These are phyloP conservation scores for Hapsidospora chrysogenum DNA, from an alignment of 495 filamentous ascomycete species.

Conservation along the genomic window DNA sequence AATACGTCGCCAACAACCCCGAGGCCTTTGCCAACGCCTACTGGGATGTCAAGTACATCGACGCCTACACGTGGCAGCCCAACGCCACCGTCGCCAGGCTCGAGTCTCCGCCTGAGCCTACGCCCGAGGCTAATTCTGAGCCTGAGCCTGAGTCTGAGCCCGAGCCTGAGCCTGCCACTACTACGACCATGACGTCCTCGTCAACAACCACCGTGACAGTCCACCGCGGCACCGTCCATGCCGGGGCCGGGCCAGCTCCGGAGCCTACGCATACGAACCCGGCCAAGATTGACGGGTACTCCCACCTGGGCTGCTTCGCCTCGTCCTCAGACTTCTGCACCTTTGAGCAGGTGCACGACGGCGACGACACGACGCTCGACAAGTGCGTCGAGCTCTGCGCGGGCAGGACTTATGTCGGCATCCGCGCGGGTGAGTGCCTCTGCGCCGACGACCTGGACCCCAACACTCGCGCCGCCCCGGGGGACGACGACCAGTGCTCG, in stretches of 20 bases:
- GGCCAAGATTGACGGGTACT: conserved; percentile 6
- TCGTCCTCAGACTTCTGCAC: conserved; percentile 9
- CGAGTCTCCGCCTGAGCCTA: not conserved
- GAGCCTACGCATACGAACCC: not conserved
- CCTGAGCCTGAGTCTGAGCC: not conserved
- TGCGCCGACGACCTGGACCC: not conserved
- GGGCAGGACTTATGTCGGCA: not conserved
- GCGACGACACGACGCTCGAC: not conserved
- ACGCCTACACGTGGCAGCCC: conserved; percentile 16
- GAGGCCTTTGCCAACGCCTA: conserved; percentile 36
- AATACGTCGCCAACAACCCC: conserved; percentile 43
- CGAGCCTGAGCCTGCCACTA: not conserved
- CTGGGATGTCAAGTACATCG: conserved; percentile 39
- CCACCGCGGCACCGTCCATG: not conserved
- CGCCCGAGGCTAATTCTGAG: not conserved
- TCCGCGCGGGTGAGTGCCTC: not conserved
- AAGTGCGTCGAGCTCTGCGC: not conserved
- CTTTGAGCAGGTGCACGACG: not conserved
- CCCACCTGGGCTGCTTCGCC: conserved; percentile 11
- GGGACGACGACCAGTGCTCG: not conserved
- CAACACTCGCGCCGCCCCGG: not conserved
- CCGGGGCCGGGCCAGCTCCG: not conserved
- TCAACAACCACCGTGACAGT: not conserved
- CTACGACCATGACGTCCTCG: not conserved
- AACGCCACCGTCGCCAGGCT: not conserved